Evolutionary conservation across 306 rosid species (phyloP).

Genomic region (Spatholobus suberectus): DNA sequence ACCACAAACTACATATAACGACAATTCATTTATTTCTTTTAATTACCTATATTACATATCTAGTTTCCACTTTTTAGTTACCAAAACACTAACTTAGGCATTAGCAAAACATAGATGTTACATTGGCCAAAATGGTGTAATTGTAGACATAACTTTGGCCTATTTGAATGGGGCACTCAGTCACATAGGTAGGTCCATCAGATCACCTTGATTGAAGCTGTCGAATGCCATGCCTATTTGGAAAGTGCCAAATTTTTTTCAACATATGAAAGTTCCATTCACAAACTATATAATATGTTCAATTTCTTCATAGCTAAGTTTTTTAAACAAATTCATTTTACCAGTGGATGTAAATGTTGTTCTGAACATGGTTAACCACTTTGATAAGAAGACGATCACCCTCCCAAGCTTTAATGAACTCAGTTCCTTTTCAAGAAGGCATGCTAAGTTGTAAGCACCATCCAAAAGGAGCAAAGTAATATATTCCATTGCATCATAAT

Average conservation of each 20-base stretch:
- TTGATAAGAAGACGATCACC: constrained; percentile 3
- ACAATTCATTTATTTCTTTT: too few relatives aligned
- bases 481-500: background rate
- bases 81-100: too few relatives aligned
- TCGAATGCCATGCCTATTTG: constrained; percentile 46
- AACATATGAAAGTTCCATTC: background rate
- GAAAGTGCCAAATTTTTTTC: constrained; percentile 6
- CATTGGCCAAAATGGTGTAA: too few relatives aligned
- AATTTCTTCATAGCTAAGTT: background rate
- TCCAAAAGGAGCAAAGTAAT: background rate
- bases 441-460: constrained; percentile 7
- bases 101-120: too few relatives aligned
- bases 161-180: constrained; percentile 74
- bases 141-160: constrained; percentile 60
- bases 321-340: constrained; percentile 19
- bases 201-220: constrained; percentile 63
- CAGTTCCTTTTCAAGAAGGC: constrained; percentile 34
- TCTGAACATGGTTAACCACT: background rate
- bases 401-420: constrained; percentile 37
- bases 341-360: background rate
- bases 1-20: too few relatives aligned
- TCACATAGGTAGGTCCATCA: constrained; percentile 71
- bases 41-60: too few relatives aligned
- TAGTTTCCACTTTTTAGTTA: too few relatives aligned
- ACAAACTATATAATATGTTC: background rate